phyloP scores from a whole-genome alignment of 2,329 filamentous ascomycete genomes.

The Colletotrichum euphorbiae region DNA sequence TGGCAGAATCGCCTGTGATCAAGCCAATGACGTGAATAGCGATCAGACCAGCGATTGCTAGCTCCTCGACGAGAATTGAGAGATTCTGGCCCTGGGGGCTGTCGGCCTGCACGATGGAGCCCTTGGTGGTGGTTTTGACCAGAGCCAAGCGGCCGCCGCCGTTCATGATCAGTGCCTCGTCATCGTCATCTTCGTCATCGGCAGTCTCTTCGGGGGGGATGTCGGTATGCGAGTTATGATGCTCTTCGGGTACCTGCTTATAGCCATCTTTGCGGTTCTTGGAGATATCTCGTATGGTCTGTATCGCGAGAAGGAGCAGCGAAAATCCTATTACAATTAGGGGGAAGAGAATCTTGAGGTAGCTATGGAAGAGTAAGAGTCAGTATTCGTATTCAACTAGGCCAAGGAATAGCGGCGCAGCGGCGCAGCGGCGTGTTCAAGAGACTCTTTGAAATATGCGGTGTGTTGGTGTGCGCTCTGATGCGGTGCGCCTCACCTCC shows the following conservation, averaged over 20 bases:
- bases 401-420: not conserved
- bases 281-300: conserved; percentile 65
- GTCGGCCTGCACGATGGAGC: conserved; percentile 75
- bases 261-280: conserved; percentile 67
- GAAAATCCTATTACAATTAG: conserved; percentile 78
- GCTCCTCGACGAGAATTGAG: conserved; percentile 78
- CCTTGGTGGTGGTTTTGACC: conserved; percentile 70
- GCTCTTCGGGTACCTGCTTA: conserved; percentile 61
- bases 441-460: not conserved
- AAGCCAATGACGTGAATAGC: conserved; percentile 75
- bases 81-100: conserved; percentile 79
- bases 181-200: conserved; percentile 70
- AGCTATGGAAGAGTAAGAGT: conserved; percentile 61
- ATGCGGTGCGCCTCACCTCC: conserved; percentile 18
- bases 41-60: conserved; percentile 79
- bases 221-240: conserved; percentile 61
- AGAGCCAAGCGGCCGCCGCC: conserved; percentile 66
- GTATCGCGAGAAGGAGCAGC: conserved; percentile 71
- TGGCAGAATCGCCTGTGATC: conserved; percentile 66
- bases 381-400: not conserved
- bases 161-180: conserved; percentile 65
- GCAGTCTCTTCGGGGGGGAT: conserved; percentile 61
- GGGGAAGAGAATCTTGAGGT: conserved; percentile 84
- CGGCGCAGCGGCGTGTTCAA: not conserved
- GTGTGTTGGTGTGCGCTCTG: conserved; percentile 15